phyloP scores from a whole-genome alignment of 768 basidiomycete genomes.

The Hortiboletus campestris region DNA sequence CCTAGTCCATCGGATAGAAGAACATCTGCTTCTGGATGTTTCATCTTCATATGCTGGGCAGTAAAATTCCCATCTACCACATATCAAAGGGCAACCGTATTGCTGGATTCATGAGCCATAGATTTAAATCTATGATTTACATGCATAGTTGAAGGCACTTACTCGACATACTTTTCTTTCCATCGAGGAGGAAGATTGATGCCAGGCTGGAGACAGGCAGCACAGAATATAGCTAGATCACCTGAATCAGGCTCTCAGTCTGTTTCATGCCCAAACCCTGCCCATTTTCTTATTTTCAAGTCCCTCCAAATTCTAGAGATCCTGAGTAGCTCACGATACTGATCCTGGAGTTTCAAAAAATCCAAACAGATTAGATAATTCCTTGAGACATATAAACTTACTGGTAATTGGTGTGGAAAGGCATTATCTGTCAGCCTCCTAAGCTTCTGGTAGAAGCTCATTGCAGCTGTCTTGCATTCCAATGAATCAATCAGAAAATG shows the following conservation, averaged over 20 bases:
- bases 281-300: background rate
- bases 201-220: background rate
- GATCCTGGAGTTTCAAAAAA: background rate
- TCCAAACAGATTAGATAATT: too few species aligned
- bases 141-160: background rate
- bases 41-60: background rate
- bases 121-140: too few species aligned
- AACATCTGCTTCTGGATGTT: background rate
- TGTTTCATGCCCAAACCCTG: background rate
- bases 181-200: background rate
- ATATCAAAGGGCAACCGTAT: background rate
- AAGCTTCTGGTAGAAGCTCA: background rate
- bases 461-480: constrained; percentile 12
- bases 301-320: background rate
- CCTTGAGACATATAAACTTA: background rate
- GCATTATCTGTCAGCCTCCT: background rate
- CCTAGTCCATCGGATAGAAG: background rate
- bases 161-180: too few species aligned
- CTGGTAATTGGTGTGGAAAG: too few species aligned
- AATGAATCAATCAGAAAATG: constrained; percentile 17
- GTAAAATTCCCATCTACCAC: background rate
- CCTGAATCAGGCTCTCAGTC: background rate
- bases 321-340: background rate
- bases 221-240: background rate
- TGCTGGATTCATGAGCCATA: too few species aligned